A percentile compares a stretch with the other conserved stretches of the same genome.
Conservation (phyloP, 2,329 filamentous ascomycete species). For the Epichloe festucae region DNA sequence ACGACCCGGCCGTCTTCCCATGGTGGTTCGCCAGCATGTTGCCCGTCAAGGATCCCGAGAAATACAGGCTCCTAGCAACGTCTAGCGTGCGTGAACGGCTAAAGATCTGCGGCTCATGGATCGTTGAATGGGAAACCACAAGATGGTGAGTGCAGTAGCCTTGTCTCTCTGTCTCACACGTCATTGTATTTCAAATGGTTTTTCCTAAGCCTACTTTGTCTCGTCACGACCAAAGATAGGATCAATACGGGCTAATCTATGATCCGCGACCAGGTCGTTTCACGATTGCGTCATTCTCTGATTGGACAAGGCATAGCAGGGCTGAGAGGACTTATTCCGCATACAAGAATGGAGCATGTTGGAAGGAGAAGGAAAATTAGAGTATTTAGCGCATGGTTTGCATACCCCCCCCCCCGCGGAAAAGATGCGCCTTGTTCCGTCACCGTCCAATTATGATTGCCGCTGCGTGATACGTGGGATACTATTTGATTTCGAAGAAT, state of each 20-base stretch:
- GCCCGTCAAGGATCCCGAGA: constrained; percentile 64
- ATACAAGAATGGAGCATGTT: not conserved
- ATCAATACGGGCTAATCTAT: constrained; percentile 12
- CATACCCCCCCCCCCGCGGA: not conserved
- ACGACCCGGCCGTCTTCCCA: constrained; percentile 64
- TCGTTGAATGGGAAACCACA: constrained; percentile 55
- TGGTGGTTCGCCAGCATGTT: constrained; percentile 85
- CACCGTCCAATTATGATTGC: not conserved
- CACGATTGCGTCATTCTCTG: constrained; percentile 20
- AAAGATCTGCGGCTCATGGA: constrained; percentile 74
- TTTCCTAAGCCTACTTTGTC: not conserved
- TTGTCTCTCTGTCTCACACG: no score
- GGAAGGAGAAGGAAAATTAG: not conserved
- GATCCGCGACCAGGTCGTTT: constrained; percentile 17
- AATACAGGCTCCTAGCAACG: constrained; percentile 61
- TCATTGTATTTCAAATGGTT: not conserved
- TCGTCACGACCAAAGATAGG: not conserved
- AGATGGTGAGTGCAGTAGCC: constrained; percentile 48
- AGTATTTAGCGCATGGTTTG: not conserved
- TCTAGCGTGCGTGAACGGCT: constrained; percentile 67
- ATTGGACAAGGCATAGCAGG: constrained; percentile 6
- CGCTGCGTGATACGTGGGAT: no score
- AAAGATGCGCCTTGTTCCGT: not conserved
- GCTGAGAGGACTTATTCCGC: not conserved
- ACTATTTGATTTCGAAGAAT: no score